Conservation (phyloP, 2,329 filamentous ascomycete species). For the Diaporthe ilicicola region DNA sequence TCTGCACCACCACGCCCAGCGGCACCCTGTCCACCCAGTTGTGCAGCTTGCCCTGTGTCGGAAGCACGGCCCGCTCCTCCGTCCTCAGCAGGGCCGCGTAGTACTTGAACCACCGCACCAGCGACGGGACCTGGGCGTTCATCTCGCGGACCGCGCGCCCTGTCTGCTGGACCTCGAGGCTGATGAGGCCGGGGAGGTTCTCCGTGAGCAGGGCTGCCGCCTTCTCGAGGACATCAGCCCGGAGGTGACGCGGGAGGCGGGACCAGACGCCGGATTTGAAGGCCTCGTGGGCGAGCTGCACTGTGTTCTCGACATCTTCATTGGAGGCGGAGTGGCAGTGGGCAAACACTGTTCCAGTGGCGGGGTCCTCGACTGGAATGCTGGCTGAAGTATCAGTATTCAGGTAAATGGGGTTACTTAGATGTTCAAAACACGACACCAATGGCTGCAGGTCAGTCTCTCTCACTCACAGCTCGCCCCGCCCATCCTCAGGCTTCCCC, state of each 20-base stretch:
- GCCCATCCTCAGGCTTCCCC: constrained; percentile 33
- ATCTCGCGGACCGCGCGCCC: constrained; percentile 75
- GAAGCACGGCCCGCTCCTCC: constrained; percentile 71
- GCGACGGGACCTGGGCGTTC: constrained; percentile 71
- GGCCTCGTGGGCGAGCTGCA: constrained; percentile 51
- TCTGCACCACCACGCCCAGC: constrained; percentile 64
- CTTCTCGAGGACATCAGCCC: constrained; percentile 69
- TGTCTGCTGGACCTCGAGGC: constrained; percentile 72
- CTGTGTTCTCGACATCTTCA: constrained; percentile 51
- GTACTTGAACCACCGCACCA: constrained; percentile 77
- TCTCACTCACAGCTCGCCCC: constrained; percentile 35
- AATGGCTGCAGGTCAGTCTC: too few species aligned
- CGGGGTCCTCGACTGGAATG: constrained; percentile 40
- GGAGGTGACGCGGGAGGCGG: constrained; percentile 60
- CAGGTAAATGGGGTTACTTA: too few species aligned
- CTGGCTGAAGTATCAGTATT: constrained; percentile 23
- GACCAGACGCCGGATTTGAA: constrained; percentile 67
- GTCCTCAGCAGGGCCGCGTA: constrained; percentile 74
- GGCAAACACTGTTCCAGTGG: constrained; percentile 40
- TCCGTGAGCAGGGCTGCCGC: constrained; percentile 62
- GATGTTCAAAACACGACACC: not conserved
- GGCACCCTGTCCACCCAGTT: constrained; percentile 64
- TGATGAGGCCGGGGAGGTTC: constrained; percentile 64
- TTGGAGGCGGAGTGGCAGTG: constrained; percentile 54
- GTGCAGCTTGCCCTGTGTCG: constrained; percentile 68